Base-by-base conservation (phyloP, 1,284 basidiomycete species). In the Moesziomyces sp. region DNA sequence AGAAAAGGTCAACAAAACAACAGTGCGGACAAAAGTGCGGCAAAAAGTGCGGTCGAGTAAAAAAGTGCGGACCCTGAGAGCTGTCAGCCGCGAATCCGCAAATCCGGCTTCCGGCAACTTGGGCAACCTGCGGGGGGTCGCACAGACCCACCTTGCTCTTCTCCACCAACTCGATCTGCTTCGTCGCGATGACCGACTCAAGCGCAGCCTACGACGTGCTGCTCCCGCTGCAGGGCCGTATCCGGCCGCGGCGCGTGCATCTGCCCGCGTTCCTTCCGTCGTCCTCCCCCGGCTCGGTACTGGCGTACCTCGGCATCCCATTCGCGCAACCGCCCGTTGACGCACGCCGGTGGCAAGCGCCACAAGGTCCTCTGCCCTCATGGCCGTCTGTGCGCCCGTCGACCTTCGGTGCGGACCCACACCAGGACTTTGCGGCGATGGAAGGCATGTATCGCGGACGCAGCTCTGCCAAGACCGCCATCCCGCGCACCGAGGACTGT, bases 301-400 rank as follows among this genome's bases (percentile, higher is more conserved):
- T 89, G 9, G 88, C 88, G 1, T 91, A 88, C 73, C 85, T 90
- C 3, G 90, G 90, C 1, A 88, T 92, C 47, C 91, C 89, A 0
- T 92, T 88, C 69, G 90, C 89, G 18, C 84, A 88, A 63, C 86
- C 90, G 23, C 91, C 89, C 0, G 74, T 88, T 5, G 88, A 88
- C 0, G 30, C 68, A 6, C 83, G 89, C 21, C 87, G 89, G 8
- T 90, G 90, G 85, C 88, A 87, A 66, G 87, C 88, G 26, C 91
- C 91, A 2, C 72, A 66, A 45, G 64, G 60, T 6, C 71, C 63
- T 2, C 49, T 52, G 24, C 67, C 68, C 19, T 44, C 40, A 45
- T 67, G 61, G 72, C 50, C 56, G 7, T 26, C 40, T 2, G 44
- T 52, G 8, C 52, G 64, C 3, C 19, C 18, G 1, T 61, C 71